Conservation (phyloP, 805 yeast species). For the Suhomyces canberraensis region DNA sequence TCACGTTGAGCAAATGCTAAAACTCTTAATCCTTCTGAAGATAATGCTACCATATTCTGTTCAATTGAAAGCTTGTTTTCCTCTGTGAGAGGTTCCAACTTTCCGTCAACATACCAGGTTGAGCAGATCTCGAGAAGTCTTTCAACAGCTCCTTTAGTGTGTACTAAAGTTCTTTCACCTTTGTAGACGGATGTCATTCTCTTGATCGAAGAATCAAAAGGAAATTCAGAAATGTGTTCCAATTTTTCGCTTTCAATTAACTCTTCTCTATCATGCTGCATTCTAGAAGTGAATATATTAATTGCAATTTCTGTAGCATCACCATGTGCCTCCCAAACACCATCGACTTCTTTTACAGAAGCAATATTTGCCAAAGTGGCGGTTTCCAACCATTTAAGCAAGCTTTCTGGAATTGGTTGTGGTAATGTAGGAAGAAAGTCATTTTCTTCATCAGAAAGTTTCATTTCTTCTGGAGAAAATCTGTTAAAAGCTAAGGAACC, state of each 20-base stretch:
- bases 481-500: conserved; percentile 36
- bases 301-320: conserved; percentile 38
- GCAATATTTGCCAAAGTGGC: conserved; percentile 43
- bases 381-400: conserved; percentile 25
- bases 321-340: conserved; percentile 38
- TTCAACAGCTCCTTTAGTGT: conserved; percentile 36
- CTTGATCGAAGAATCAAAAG: conserved; percentile 32
- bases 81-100: conserved; percentile 16
- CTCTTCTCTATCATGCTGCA: conserved; percentile 19
- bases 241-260: conserved; percentile 12
- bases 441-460: conserved; percentile 32
- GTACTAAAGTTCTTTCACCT: conserved; percentile 9
- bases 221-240: conserved; percentile 26
- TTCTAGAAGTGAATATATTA: conserved; percentile 28
- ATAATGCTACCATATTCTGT: conserved; percentile 24
- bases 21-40: conserved; percentile 30
- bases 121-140: conserved; percentile 23
- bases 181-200: conserved; percentile 29
- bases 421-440: conserved; percentile 33
- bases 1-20: conserved; percentile 29
- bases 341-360: conserved; percentile 28
- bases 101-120: conserved; percentile 15
- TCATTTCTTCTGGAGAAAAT: conserved; percentile 27
- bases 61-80: conserved; percentile 19
- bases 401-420: conserved; percentile 18